Evolutionary conservation across 352 stramenopile genomes (phyloP).

Genomic region (Globisporangium nunn): DNA sequence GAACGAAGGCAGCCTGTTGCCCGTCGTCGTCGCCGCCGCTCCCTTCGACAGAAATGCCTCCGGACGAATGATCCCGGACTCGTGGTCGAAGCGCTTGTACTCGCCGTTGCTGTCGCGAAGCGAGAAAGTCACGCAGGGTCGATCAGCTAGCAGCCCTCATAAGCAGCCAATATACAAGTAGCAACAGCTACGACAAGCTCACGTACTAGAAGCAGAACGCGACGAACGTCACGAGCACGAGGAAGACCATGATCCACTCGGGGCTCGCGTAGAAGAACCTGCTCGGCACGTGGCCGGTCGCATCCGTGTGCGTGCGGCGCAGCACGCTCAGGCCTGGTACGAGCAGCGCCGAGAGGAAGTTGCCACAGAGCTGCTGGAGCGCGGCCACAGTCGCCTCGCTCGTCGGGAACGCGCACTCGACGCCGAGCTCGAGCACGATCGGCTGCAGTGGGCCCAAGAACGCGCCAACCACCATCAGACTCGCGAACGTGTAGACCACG

Average conservation of each 20-base stretch:
- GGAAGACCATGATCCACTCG: conserved; percentile 42
- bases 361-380: conserved; percentile 70
- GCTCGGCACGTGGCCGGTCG: conserved; percentile 19
- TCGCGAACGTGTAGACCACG: conserved; percentile 33
- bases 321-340: conserved; percentile 46
- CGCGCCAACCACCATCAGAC: conserved; percentile 36
- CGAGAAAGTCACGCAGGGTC: not conserved
- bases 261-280: conserved; percentile 43
- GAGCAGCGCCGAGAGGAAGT: conserved; percentile 52
- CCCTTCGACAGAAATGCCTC: not conserved
- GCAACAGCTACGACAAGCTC: no score
- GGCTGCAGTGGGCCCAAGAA: conserved; percentile 62
- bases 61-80: conserved; percentile 2
- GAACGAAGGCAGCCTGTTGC: conserved; percentile 5
- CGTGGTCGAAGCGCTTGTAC: conserved; percentile 24
- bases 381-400: conserved; percentile 71
- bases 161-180: no score
- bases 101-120: conserved; percentile 17
- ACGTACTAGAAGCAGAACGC: conserved; percentile 26
- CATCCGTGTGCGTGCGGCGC: conserved; percentile 25
- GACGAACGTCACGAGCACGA: conserved; percentile 33
- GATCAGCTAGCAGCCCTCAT: no score
- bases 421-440: conserved; percentile 59
- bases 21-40: conserved; percentile 20
- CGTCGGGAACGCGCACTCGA: conserved; percentile 68